Conservation (phyloP, 1,284 basidiomycete species). For the Moesziomyces sp. region DNA sequence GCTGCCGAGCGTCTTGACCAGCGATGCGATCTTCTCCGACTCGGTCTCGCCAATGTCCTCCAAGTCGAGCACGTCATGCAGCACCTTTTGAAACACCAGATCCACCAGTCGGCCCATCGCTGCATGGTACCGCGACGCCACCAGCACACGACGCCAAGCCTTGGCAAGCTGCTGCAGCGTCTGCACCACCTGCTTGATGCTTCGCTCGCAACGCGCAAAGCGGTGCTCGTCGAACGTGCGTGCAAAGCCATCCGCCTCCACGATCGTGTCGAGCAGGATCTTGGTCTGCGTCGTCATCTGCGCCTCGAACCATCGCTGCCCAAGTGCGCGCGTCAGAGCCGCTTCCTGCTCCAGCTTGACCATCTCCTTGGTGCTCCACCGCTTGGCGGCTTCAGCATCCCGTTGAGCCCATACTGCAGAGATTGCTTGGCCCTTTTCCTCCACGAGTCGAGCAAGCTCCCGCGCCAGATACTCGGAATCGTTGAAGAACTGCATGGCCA, state of each 20-base stretch:
- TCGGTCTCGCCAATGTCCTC: constrained; percentile 91
- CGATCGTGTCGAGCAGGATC: constrained; percentile 72
- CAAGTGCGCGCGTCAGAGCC: constrained; percentile 35
- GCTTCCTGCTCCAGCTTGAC: constrained; percentile 46
- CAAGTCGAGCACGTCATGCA: constrained; percentile 80
- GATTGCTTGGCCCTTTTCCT: constrained; percentile 64
- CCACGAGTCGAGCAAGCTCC: constrained; percentile 58
- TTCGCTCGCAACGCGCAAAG: constrained; percentile 80
- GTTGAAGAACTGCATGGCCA: constrained; percentile 84
- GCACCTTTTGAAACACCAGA: constrained; percentile 76
- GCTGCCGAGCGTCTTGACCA: constrained; percentile 79
- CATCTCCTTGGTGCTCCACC: constrained; percentile 21
- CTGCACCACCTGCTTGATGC: constrained; percentile 76
- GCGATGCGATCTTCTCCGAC: constrained; percentile 82
- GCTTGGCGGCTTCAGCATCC: constrained; percentile 18
- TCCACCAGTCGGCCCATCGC: constrained; percentile 80
- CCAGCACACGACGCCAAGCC: constrained; percentile 77
- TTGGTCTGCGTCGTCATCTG: constrained; percentile 69
- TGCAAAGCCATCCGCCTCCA: constrained; percentile 77
- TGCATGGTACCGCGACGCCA: constrained; percentile 55
- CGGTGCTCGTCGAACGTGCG: constrained; percentile 80
- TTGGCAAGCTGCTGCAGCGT: constrained; percentile 76
- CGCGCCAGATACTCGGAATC: constrained; percentile 79
- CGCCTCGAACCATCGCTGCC: constrained; percentile 51
- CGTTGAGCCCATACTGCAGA: constrained; percentile 9